A percentile compares a stretch with the other conserved stretches of the same genome.
Conservation (phyloP, 495 filamentous ascomycete species). For the Aspergillus heteromorphus region DNA sequence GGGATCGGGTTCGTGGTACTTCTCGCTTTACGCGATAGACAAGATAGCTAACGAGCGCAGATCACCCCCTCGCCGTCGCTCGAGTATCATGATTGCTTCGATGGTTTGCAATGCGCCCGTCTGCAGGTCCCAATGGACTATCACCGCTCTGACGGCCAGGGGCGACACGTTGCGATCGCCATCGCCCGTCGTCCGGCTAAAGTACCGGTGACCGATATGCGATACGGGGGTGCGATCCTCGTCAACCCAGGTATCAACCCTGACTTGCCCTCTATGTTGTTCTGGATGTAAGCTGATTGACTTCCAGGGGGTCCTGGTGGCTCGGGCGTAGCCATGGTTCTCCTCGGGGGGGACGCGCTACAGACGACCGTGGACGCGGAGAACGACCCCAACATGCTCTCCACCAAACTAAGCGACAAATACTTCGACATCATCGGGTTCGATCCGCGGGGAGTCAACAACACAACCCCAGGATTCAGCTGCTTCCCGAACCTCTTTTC, state of each 20-base stretch:
- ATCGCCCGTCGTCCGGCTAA: constrained; percentile 47
- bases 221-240: constrained; percentile 42
- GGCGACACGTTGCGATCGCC: constrained; percentile 43
- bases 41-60: constrained; percentile 8
- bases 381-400: constrained; percentile 13
- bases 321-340: constrained; percentile 37
- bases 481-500: constrained; percentile 43
- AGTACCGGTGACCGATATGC: constrained; percentile 37
- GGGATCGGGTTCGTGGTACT: constrained; percentile 15
- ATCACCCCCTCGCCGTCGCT: constrained; percentile 26
- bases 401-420: constrained; percentile 21
- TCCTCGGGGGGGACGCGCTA: constrained; percentile 30
- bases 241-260: constrained; percentile 40
- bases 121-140: constrained; percentile 57
- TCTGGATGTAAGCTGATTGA: constrained; percentile 8
- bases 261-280: constrained; percentile 14
- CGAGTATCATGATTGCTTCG: constrained; percentile 36
- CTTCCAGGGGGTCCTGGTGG: constrained; percentile 47
- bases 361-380: constrained; percentile 41
- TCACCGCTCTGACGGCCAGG: constrained; percentile 29
- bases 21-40: not conserved
- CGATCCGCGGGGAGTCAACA: constrained; percentile 51
- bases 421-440: constrained; percentile 55
- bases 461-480: constrained; percentile 40
- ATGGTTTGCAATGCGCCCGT: constrained; percentile 48